phyloP scores from a whole-genome alignment of 169 alveolate species.

The Plasmodium vivax region DNA sequence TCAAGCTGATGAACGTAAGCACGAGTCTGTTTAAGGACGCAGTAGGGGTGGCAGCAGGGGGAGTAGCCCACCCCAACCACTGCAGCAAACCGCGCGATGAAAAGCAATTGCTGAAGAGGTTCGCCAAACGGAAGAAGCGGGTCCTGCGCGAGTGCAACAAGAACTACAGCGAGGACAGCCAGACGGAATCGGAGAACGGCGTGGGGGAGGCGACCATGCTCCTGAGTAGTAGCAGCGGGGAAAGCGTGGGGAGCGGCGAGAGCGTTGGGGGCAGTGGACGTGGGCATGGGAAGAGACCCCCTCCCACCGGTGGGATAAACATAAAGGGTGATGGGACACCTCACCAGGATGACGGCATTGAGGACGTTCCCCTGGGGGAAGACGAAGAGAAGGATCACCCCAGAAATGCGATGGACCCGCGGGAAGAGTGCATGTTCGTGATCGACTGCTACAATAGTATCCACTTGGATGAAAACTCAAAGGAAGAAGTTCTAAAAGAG shows the following conservation, averaged over 20 bases:
- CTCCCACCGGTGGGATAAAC: not conserved
- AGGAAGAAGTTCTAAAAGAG: constrained; percentile 76
- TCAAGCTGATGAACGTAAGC: constrained; percentile 79
- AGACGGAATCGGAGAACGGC: not conserved
- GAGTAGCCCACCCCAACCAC: not conserved
- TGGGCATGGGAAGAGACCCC: not conserved
- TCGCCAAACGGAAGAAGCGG: constrained; percentile 5
- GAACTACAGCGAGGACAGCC: constrained; percentile 40
- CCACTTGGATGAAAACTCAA: constrained; percentile 24
- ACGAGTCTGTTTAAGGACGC: constrained; percentile 48
- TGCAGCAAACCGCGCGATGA: not conserved
- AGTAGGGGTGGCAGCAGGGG: not conserved
- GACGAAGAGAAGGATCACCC: not conserved
- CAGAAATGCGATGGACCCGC: not conserved
- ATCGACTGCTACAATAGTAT: constrained; percentile 66
- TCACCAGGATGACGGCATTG: not conserved
- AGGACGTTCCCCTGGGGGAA: not conserved
- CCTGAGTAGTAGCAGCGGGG: not conserved
- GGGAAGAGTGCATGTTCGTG: constrained; percentile 27
- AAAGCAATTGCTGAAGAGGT: constrained; percentile 4
- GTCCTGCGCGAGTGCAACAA: constrained; percentile 18
- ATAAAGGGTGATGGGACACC: not conserved
- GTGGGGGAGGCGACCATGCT: not conserved
- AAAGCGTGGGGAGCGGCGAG: not conserved
- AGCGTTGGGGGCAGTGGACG: not conserved